These are phyloP conservation scores for Penicillium sp. DNA, from an alignment of 2,329 filamentous ascomycete species.

Conservation along the genomic window DNA sequence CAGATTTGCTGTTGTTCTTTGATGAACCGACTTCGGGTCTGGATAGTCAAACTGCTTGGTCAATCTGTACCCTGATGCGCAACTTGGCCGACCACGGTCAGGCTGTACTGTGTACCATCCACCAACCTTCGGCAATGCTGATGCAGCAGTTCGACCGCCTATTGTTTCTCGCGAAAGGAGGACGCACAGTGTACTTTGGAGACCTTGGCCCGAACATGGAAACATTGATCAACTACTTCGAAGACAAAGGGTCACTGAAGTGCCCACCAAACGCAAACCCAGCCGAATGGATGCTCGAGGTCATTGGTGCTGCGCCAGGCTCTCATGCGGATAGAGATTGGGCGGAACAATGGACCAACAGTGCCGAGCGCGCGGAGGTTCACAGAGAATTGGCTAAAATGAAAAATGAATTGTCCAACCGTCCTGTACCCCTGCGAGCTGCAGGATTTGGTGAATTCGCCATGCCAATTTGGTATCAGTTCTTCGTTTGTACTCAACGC, in stretches of 20 bases:
- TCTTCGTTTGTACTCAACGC: constrained; percentile 66
- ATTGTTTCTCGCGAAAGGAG: constrained; percentile 64
- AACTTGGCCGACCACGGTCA: constrained; percentile 87
- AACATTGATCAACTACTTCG: constrained; percentile 63
- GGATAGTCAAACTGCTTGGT: constrained; percentile 93
- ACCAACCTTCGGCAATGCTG: constrained; percentile 90
- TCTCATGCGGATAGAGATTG: constrained; percentile 64
- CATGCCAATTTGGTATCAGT: constrained; percentile 67
- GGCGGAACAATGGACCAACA: constrained; percentile 62
- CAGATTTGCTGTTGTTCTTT: constrained; percentile 82
- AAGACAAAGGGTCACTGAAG: constrained; percentile 59
- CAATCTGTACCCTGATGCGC: constrained; percentile 81
- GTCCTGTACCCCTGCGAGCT: constrained; percentile 43
- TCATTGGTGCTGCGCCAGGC: constrained; percentile 62
- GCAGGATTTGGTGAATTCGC: constrained; percentile 73
- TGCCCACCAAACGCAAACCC: constrained; percentile 67
- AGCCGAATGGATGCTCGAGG: constrained; percentile 71
- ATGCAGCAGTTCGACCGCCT: constrained; percentile 79
- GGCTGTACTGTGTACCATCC: constrained; percentile 91
- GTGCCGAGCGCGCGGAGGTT: constrained; percentile 56
- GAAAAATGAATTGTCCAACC: constrained; percentile 26
- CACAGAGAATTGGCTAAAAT: constrained; percentile 50
- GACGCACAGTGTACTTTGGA: constrained; percentile 69
- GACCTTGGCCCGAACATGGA: constrained; percentile 62
- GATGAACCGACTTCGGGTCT: constrained; percentile 95